phyloP scores from a whole-genome alignment of 1,284 basidiomycete genomes.

The Papiliotrema fonsecae region DNA sequence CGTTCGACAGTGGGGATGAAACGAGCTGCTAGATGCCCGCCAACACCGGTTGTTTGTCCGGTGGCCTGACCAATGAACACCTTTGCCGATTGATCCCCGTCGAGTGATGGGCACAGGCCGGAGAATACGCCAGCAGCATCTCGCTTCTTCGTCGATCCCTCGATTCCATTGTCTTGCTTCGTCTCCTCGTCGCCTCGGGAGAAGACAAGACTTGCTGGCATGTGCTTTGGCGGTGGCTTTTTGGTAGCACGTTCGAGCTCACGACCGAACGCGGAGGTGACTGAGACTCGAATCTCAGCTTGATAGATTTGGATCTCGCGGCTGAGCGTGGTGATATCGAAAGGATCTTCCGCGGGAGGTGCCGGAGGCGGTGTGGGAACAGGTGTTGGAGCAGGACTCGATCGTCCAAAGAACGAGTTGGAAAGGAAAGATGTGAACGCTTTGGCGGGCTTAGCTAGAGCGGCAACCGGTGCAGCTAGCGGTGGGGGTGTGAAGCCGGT shows the following conservation, averaged over 20 bases:
- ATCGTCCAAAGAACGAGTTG: conserved; percentile 53
- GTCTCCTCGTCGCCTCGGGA: conserved; percentile 87
- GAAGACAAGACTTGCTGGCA: conserved; percentile 82
- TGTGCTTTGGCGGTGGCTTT: conserved; percentile 78
- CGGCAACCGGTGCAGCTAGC: conserved; percentile 30
- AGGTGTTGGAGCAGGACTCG: conserved; percentile 45
- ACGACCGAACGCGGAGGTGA: conserved; percentile 65
- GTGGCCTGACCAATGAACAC: conserved; percentile 47
- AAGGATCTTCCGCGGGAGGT: conserved; percentile 53
- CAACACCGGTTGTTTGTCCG: conserved; percentile 90
- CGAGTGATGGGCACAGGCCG: conserved; percentile 74
- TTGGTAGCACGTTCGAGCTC: conserved; percentile 91
- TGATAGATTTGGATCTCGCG: conserved; percentile 78
- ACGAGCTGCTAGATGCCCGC: conserved; percentile 82
- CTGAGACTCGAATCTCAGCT: conserved; percentile 68
- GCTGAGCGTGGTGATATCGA: conserved; percentile 57
- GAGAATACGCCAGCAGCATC: conserved; percentile 73
- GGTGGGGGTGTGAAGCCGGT: conserved; percentile 55
- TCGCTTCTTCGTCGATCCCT: conserved; percentile 55
- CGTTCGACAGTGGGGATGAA: conserved; percentile 98
- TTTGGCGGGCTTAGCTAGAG: conserved; percentile 44
- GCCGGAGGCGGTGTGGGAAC: conserved; percentile 35
- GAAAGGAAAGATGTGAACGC: conserved; percentile 77
- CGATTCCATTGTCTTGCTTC: conserved; percentile 60
- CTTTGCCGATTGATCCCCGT: conserved; percentile 51